Evolutionary conservation across 2,329 filamentous ascomycete genomes (phyloP).

Genomic region (Chrysoporthe puriensis): DNA sequence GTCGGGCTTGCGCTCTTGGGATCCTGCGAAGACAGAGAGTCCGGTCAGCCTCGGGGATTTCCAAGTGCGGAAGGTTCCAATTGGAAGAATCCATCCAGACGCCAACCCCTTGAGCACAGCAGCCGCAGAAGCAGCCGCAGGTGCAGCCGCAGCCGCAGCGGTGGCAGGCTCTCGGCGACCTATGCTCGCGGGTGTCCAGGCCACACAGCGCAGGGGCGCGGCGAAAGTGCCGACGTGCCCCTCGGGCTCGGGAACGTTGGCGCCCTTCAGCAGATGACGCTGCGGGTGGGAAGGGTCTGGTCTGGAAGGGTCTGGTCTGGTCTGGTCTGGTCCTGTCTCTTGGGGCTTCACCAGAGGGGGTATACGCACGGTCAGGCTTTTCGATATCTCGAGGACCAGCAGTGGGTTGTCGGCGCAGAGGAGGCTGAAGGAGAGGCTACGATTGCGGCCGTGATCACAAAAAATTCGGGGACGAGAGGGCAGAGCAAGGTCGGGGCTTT

Average conservation of each 20-base stretch:
- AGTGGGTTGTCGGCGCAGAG: conserved; percentile 6
- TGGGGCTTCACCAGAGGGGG: background rate
- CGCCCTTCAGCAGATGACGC: background rate
- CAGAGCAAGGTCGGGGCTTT: conserved; percentile 20
- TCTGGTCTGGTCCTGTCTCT: background rate
- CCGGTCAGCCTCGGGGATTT: conserved; percentile 24
- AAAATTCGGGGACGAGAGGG: conserved; percentile 29
- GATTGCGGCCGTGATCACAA: conserved; percentile 19
- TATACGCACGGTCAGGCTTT: conserved; percentile 20
- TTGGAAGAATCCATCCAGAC: background rate
- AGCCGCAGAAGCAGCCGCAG: conserved; percentile 17
- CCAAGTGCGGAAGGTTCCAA: conserved; percentile 17
- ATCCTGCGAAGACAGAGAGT: conserved; percentile 14
- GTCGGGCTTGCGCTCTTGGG: conserved; percentile 23
- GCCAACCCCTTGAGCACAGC: background rate
- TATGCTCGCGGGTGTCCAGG: conserved; percentile 8
- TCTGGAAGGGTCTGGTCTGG: no score
- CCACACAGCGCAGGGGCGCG: conserved; percentile 4
- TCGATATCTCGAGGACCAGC: conserved; percentile 13
- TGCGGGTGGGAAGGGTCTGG: background rate
- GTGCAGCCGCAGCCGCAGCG: conserved; percentile 4
- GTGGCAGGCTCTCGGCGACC: conserved; percentile 10
- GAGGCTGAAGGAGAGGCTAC: conserved; percentile 16
- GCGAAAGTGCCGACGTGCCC: conserved; percentile 18
- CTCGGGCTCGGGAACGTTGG: conserved; percentile 17